These are phyloP conservation scores for Nothophoma quercina DNA, from an alignment of 2,329 filamentous ascomycete species.

Conservation along the genomic window DNA sequence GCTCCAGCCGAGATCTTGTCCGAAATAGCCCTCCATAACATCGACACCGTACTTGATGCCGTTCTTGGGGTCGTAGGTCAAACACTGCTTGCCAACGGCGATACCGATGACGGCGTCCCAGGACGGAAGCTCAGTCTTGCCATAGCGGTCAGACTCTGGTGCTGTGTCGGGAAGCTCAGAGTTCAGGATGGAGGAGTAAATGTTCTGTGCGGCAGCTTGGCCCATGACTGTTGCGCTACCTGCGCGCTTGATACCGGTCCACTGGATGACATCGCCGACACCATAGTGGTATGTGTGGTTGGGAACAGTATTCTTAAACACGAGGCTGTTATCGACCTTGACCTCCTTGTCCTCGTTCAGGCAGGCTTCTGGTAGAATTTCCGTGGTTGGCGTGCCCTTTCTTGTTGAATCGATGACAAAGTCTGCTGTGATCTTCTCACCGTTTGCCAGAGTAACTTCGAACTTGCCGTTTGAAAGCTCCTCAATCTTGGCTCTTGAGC, in stretches of 20 bases:
- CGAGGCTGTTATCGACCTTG: constrained; percentile 63
- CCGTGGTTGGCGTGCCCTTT: constrained; percentile 67
- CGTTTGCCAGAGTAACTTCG: constrained; percentile 57
- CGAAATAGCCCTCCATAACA: constrained; percentile 69
- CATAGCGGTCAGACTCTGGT: constrained; percentile 25
- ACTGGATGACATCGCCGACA: constrained; percentile 72
- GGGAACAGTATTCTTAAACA: constrained; percentile 61
- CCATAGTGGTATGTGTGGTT: constrained; percentile 71
- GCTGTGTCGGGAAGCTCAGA: constrained; percentile 31
- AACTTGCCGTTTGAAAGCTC: constrained; percentile 41
- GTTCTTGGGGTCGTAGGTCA: constrained; percentile 66
- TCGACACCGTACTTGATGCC: constrained; percentile 69
- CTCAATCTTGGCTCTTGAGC: constrained; percentile 61
- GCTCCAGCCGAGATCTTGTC: constrained; percentile 68
- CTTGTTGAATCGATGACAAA: constrained; percentile 75
- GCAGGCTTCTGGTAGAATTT: constrained; percentile 65
- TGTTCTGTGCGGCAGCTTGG: constrained; percentile 69
- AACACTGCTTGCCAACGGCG: constrained; percentile 73
- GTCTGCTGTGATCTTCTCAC: constrained; percentile 62
- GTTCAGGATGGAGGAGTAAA: constrained; percentile 47
- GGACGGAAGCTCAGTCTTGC: constrained; percentile 35
- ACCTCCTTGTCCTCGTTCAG: constrained; percentile 72
- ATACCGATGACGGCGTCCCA: constrained; percentile 69
- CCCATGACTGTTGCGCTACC: constrained; percentile 79
- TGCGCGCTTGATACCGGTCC: constrained; percentile 82